Base-by-base conservation (phyloP, 2,329 filamentous ascomycete genomes). In the Simplicillium aogashimaense region DNA sequence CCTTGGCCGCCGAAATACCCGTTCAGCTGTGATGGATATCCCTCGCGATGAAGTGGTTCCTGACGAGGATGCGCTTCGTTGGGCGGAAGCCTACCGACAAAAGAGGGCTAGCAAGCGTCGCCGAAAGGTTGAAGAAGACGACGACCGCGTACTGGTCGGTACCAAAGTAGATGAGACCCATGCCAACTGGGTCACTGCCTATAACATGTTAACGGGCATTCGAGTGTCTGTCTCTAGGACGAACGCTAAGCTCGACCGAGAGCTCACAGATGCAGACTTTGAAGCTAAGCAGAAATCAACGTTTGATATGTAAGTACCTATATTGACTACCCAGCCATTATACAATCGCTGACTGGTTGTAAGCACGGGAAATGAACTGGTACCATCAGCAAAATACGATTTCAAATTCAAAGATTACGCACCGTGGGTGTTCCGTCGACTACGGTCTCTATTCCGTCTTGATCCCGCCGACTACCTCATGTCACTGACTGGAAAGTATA, bases 381-480 rank as follows among this genome's bases (percentile, higher is more conserved):
- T 94, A 5, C 92, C 92, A 16, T 95, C 90, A 46, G 89, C 92
- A 51, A 97, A 98, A 65, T 98, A 98, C 69, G 92, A 98, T 67
- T 98, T 98, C 79, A 98, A 98, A 64, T 98, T 98, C 74, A 98
- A 98, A 68, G 92, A 98, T 66, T 98, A 98, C 63, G 90, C 90
- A n/a, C 92, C 92, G 42, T 97, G 90, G 89, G 92, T 98, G 43
- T 98, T 98, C 65, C 86, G 92, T 54, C 86, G 88, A 63, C 74
- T 98, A 34, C 85, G 92, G 49, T 71, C 79, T 37, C 83, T 83
- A 47, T 98, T 98, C 67, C 80, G 83, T 52, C 77, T 97, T 41
- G 92, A 98, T 57, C 92, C 92, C 16, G 92, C 90, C 50, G 92
- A 98, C 63, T 98, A 98, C 59, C 78, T 98, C 45, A 94, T 98